Percentiles rank a stretch among this genome's conserved stretches.
Conservation (phyloP, 345 rosid genomes). For the Camelina laxa region DNA sequence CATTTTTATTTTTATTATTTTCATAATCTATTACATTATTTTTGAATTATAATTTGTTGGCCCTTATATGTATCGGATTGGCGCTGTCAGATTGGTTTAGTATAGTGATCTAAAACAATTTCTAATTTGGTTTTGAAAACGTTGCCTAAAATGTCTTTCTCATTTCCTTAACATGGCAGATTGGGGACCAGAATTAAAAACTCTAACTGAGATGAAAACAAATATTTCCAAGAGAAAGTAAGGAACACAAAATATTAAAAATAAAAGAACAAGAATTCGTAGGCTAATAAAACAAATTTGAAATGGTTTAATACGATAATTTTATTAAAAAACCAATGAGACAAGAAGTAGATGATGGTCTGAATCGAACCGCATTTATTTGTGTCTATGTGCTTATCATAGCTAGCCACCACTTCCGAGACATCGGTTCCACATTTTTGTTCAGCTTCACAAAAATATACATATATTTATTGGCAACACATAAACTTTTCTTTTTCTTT, state of each 20-base stretch:
- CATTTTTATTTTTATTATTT: no score
- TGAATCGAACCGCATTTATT: constrained; percentile 63
- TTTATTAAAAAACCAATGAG: constrained; percentile 35
- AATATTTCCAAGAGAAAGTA: constrained; percentile 6
- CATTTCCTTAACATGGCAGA: background rate
- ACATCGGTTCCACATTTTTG: constrained; percentile 24
- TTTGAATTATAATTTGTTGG: no score
- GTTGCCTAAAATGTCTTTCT: no score
- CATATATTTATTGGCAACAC: no score
- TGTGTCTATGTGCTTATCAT: constrained; percentile 50
- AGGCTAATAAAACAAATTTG: constrained; percentile 22
- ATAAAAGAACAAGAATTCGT: constrained; percentile 12
- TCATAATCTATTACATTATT: no score
- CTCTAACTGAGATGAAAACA: background rate
- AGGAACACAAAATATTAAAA: background rate
- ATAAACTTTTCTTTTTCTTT: no score
- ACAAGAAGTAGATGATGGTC: constrained; percentile 50
- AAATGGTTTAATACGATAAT: constrained; percentile 22
- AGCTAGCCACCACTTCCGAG: constrained; percentile 35
- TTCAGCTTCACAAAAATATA: background rate
- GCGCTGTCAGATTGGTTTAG: no score
- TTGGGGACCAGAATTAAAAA: background rate
- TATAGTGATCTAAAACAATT: no score
- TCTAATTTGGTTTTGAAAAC: no score
- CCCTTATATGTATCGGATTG: no score